Percentiles rank a stretch among this genome's conserved stretches.
Evolutionary conservation across 176 grass and related monocot species (phyloP).

Genomic region (Eremochloa ophiuroides): DNA sequence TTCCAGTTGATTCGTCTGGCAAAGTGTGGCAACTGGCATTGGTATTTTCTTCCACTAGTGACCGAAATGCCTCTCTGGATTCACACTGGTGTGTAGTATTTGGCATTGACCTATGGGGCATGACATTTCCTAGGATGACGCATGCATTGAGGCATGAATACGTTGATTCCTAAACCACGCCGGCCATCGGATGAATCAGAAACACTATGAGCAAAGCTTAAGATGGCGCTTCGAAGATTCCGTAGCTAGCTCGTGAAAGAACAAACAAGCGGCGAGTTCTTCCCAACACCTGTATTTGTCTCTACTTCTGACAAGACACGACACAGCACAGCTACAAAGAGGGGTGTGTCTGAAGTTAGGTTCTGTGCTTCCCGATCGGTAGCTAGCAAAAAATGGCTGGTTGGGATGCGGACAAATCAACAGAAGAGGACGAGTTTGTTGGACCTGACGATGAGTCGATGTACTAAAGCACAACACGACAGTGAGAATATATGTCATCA

Average conservation of each 20-base stretch:
- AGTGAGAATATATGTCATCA: not conserved
- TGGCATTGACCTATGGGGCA: slow-evolving; percentile 5
- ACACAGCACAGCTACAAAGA: not conserved
- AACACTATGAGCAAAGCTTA: not conserved
- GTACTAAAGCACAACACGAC: slow-evolving; percentile 17
- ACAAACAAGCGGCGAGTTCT: not conserved
- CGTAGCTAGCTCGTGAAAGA: not conserved
- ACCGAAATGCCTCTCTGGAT: slow-evolving; percentile 2
- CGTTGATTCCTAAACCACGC: not conserved
- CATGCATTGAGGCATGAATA: not conserved
- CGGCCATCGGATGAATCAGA: not conserved
- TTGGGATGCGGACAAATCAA: not conserved
- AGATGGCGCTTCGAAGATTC: slow-evolving; percentile 14
- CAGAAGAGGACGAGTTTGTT: slow-evolving; percentile 15
- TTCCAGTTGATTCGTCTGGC: slow-evolving; percentile 4
- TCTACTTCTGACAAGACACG: not conserved
- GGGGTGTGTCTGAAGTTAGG: no score
- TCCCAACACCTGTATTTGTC: slow-evolving; percentile 14
- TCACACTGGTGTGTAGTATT: slow-evolving; percentile 1
- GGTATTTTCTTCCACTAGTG: not conserved
- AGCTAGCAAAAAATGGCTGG: not conserved
- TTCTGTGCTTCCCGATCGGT: slow-evolving; percentile 31
- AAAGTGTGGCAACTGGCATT: no score
- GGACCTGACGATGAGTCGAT: slow-evolving; percentile 21
- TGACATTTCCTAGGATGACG: slow-evolving; percentile 24